Base-by-base conservation (phyloP, 2,329 filamentous ascomycete genomes). In the Alternaria hordeiaustralica region DNA sequence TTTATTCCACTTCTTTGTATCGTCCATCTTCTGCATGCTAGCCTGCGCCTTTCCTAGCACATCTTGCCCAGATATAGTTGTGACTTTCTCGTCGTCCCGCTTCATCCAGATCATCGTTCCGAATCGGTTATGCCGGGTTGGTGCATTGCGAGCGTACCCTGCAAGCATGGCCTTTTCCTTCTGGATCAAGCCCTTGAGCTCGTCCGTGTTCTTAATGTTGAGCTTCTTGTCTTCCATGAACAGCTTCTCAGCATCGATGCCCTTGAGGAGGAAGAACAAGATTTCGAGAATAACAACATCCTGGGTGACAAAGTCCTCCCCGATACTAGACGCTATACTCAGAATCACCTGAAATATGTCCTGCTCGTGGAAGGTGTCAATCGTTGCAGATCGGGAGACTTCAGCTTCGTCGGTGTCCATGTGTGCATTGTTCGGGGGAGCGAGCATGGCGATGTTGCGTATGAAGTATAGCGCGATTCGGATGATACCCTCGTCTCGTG, bases 21-120 rank as follows among this genome's bases (percentile, higher is more conserved):
- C 90, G 75, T 99, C 96, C 88, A 99, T 94, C 78, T 97, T 96
- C 55, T 92, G 86, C 68, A 97, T 87, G 7, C 92, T 91, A 43
- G 87, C 87, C 9, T 91, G 86, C 7, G 89, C 87, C 72, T 93
- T 89, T 4, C 89, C 87, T 47, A 99, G 87, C 5, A 92, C 92
- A 71, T 94, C 91, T 76, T 98, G 95, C 1, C 96, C 96, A 0
- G 94, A 94, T 2, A 99, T 87, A 0, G 94, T 94, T 0, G 92
- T 91, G 72, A 96, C 88, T 74, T 94, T 94, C 55, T 91, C 89
- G 70, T 94, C 91, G 53, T 94, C 92, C 60, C 94, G 86, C 82
- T 97, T 93, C 41, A 99, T 89, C 94, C 95, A 98, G 33, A 97
- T 89, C 92, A 98, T 98, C 11, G 94, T 97, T 3, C 96, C 96